phyloP scores from a whole-genome alignment of 441 rosid genomes.

The Gossypium laxum region DNA sequence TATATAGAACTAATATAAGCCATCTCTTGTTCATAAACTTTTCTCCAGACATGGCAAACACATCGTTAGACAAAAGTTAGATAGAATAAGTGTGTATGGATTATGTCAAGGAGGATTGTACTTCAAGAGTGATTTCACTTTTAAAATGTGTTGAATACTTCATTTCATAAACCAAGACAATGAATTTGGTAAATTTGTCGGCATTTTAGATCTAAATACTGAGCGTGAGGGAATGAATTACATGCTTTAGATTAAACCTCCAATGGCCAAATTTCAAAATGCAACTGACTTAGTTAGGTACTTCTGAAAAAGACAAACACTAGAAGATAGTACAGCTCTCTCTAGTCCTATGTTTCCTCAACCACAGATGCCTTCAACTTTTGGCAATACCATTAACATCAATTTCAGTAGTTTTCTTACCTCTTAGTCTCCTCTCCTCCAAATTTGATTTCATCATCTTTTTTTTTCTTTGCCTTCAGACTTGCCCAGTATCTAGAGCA shows the following conservation, averaged over 20 bases:
- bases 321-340: not conserved
- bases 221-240: not conserved
- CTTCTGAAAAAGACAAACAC: not conserved
- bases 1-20: constrained; percentile 16
- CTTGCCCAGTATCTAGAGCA: not conserved
- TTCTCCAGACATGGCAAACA: not conserved
- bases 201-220: not conserved
- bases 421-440: not conserved
- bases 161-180: not conserved
- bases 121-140: not conserved
- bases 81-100: not conserved
- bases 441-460: not conserved
- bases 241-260: constrained; percentile 1
- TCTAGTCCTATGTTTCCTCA: not conserved
- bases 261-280: not conserved
- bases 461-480: not conserved
- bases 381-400: not conserved
- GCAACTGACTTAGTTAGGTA: not conserved
- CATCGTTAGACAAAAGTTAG: not conserved
- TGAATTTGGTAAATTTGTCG: not conserved
- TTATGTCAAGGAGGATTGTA: not conserved
- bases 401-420: not conserved
- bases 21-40: not conserved
- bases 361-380: not conserved
- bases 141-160: not conserved